These are phyloP conservation scores for Diaporthe citri DNA, from an alignment of 2,329 filamentous ascomycete genomes.

Conservation along the genomic window DNA sequence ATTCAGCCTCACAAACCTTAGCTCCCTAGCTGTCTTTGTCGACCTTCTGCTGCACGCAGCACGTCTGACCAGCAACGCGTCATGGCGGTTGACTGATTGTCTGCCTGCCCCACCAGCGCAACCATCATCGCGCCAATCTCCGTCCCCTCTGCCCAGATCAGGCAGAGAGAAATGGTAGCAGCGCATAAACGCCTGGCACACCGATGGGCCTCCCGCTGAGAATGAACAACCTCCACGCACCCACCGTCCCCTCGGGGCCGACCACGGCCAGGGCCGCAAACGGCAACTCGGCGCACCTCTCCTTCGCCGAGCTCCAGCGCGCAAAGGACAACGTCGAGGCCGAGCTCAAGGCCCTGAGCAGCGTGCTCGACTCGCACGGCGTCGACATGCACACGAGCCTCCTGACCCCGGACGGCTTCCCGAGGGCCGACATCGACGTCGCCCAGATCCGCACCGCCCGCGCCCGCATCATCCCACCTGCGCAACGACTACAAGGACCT, in stretches of 20 bases:
- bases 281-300: constrained; percentile 73
- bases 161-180: constrained; percentile 35
- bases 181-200: constrained; percentile 12
- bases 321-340: constrained; percentile 89
- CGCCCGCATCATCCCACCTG: constrained; percentile 85
- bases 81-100: constrained; percentile 39
- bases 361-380: constrained; percentile 90
- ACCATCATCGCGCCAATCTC: background rate
- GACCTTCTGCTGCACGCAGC: constrained; percentile 1
- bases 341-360: constrained; percentile 86
- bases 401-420: constrained; percentile 90
- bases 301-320: constrained; percentile 82
- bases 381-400: constrained; percentile 93
- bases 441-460: constrained; percentile 96
- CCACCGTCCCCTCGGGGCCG: constrained; percentile 79
- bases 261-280: constrained; percentile 72
- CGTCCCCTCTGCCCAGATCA: background rate
- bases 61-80: constrained; percentile 30
- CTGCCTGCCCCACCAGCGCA: constrained; percentile 14
- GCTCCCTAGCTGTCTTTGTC: background rate
- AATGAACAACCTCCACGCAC: constrained; percentile 71
- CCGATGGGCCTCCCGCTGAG: constrained; percentile 52
- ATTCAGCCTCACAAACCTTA: constrained; percentile 9
- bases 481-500: constrained; percentile 94
- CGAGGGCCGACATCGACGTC: constrained; percentile 92